These are phyloP conservation scores for Vitis rotundifolia DNA, from an alignment of 164 flowering plant species.

Conservation along the genomic window DNA sequence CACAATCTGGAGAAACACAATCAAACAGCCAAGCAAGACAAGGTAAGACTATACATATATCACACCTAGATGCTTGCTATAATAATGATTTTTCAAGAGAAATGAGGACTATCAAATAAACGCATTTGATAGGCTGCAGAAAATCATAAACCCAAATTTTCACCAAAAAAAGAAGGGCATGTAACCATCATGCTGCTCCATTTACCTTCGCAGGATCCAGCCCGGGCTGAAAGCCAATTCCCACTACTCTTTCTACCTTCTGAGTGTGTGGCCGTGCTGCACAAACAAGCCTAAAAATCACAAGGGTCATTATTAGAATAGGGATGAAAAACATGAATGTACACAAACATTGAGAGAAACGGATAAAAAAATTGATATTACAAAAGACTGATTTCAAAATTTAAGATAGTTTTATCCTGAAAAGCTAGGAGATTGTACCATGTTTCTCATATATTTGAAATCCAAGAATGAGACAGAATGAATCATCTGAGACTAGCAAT, in stretches of 20 bases:
- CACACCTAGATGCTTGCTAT: neutral
- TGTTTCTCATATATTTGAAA: too few species aligned
- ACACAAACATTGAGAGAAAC: neutral
- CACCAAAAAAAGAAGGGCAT: neutral
- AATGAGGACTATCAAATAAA: too few species aligned
- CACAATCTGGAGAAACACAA: conserved; percentile 43
- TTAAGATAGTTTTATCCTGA: too few species aligned
- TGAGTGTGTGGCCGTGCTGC: conserved; percentile 66
- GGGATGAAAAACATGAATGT: neutral
- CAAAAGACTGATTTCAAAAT: too few species aligned
- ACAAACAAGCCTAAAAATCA: conserved; percentile 61
- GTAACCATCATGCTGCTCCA: neutral
- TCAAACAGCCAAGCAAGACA: neutral
- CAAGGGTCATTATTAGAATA: neutral
- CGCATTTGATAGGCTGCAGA: too few species aligned
- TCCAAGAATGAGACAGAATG: too few species aligned
- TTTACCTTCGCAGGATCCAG: conserved; percentile 78
- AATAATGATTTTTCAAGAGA: too few species aligned
- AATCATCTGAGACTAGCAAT: too few species aligned
- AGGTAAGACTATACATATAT: too few species aligned
- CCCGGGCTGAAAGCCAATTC: conserved; percentile 95
- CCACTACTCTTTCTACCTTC: conserved; percentile 74
- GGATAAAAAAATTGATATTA: too few species aligned
- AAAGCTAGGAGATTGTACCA: too few species aligned
- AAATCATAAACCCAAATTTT: neutral